Percentiles rank a stretch among this genome's conserved stretches.
Conservation (phyloP, 2,329 filamentous ascomycete species). For the Exserohilum rostratum region DNA sequence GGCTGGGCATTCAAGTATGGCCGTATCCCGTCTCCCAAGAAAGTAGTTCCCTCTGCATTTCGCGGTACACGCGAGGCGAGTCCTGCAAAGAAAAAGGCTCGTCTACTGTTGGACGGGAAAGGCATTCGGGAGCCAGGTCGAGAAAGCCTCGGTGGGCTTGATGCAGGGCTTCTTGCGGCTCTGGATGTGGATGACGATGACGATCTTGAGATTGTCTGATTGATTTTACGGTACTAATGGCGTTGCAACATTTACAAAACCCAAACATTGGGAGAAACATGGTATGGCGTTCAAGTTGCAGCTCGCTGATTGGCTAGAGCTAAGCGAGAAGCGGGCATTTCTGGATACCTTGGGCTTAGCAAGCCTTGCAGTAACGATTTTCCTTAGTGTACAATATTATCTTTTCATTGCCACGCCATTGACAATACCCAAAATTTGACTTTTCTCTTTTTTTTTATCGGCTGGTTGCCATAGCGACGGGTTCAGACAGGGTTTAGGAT, state of each 20-base stretch:
- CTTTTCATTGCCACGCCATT: not conserved
- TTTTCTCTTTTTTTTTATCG: not conserved
- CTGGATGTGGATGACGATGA: conserved; percentile 53
- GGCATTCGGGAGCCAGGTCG: conserved; percentile 57
- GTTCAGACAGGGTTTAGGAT: conserved; percentile 10
- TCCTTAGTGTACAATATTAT: conserved; percentile 22
- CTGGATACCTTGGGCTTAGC: conserved; percentile 15
- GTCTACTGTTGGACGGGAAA: conserved; percentile 55
- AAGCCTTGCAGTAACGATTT: conserved; percentile 25
- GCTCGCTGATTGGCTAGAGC: conserved; percentile 36
- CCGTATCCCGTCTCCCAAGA: conserved; percentile 45
- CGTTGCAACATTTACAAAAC: conserved; percentile 6
- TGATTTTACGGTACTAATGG: conserved; percentile 4
- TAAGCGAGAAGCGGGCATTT: conserved; percentile 38
- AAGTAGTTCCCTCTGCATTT: conserved; percentile 30
- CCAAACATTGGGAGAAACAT: conserved; percentile 3
- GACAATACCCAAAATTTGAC: not conserved
- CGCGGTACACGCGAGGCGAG: conserved; percentile 42
- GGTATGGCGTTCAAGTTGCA: conserved; percentile 25
- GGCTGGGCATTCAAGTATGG: conserved; percentile 56
- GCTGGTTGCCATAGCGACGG: not conserved
- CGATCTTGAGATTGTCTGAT: conserved; percentile 56
- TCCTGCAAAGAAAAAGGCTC: conserved; percentile 56
- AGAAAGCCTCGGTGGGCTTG: conserved; percentile 50
- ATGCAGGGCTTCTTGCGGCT: conserved; percentile 44